Conservation (phyloP, 371 early-diverging fungal species). For the Lichtheimia hyalospora region DNA sequence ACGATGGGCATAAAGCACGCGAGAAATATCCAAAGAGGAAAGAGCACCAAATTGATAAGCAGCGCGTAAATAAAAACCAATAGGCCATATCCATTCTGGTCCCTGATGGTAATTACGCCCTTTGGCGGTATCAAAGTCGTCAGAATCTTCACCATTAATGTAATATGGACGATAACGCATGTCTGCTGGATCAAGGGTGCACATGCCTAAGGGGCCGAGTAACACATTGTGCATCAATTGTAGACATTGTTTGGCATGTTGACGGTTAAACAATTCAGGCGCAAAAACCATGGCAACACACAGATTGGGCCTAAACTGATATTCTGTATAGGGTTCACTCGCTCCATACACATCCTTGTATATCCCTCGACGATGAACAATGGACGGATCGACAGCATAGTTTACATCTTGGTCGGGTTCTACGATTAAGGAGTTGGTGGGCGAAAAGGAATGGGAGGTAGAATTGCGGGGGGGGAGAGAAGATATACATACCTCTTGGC, state of each 20-base stretch:
- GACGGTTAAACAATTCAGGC: conserved; percentile 85
- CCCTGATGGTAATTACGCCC: conserved; percentile 98
- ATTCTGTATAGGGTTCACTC: conserved; percentile 76
- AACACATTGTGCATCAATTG: conserved; percentile 64
- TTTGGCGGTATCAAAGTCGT: conserved; percentile 81
- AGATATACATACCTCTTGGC: conserved; percentile 56
- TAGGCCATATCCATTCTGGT: conserved; percentile 95
- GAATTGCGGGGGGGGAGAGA: conserved; percentile 1
- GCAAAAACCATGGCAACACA: conserved; percentile 92
- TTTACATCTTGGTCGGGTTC: conserved; percentile 51
- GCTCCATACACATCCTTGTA: conserved; percentile 91
- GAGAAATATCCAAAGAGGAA: conserved; percentile 52
- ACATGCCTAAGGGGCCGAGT: conserved; percentile 90
- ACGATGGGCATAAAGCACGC: conserved; percentile 74
- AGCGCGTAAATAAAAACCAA: conserved; percentile 88
- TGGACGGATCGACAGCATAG: conserved; percentile 62
- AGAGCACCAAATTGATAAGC: conserved; percentile 67
- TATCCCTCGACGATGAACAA: conserved; percentile 91
- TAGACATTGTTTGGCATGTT: conserved; percentile 76
- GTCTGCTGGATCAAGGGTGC: conserved; percentile 91
- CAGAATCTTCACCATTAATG: conserved; percentile 87
- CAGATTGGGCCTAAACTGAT: conserved; percentile 93
- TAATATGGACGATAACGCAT: conserved; percentile 89
- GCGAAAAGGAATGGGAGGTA: too few relatives aligned
- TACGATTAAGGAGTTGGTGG: not conserved